Percentiles rank a stretch among this genome's conserved stretches.
Evolutionary conservation across 2,329 filamentous ascomycete species (phyloP).

Genomic region (Blumeria graminis): DNA sequence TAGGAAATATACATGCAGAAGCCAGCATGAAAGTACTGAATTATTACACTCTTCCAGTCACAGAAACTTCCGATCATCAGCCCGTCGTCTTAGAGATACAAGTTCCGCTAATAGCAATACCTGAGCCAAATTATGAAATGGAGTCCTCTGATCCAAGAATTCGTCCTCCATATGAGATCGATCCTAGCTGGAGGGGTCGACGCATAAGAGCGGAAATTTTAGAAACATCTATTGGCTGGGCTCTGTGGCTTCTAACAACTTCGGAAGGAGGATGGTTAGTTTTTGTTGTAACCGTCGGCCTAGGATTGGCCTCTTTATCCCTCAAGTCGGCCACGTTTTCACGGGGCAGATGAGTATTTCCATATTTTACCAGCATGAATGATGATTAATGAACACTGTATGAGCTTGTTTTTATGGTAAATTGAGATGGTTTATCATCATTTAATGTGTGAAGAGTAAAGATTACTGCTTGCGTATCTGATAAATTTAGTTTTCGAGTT

Average conservation of each 20-base stretch:
- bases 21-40: slow-evolving; percentile 29
- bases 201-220: slow-evolving; percentile 28
- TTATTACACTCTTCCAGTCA: slow-evolving; percentile 55
- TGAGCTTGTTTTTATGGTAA: too few species aligned
- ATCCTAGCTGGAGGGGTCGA: slow-evolving; percentile 28
- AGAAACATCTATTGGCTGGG: slow-evolving; percentile 33
- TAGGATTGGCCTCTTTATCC: not conserved
- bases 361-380: too few species aligned
- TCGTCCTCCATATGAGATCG: slow-evolving; percentile 30
- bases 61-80: slow-evolving; percentile 70
- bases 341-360: too few species aligned
- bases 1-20: slow-evolving; percentile 15
- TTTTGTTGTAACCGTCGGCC: slow-evolving; percentile 11
- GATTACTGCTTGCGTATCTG: too few species aligned
- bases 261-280: slow-evolving; percentile 13
- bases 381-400: too few species aligned
- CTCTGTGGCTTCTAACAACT: slow-evolving; percentile 20
- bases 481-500: too few species aligned
- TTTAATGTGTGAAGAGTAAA: too few species aligned
- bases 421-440: too few species aligned
- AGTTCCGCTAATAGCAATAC: slow-evolving; percentile 30
- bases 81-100: slow-evolving; percentile 50
- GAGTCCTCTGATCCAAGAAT: slow-evolving; percentile 17
- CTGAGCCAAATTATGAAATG: slow-evolving; percentile 15
- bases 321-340: too few species aligned